Conservation (phyloP, 2,329 filamentous ascomycete species). For the Colletotrichum falcatum region DNA sequence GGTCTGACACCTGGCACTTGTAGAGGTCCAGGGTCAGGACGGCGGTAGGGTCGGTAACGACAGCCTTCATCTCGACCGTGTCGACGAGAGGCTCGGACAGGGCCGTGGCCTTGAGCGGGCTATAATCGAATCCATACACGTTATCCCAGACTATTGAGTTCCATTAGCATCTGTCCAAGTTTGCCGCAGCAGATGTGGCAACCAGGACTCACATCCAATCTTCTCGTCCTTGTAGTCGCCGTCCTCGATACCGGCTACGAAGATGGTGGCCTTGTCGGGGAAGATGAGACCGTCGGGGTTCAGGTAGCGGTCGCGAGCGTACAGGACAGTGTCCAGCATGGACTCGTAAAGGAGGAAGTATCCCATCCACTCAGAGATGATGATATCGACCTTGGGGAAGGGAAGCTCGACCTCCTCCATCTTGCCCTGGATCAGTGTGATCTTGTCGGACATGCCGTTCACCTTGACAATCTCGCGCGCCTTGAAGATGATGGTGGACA, state of each 20-base stretch:
- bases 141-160: constrained; percentile 93
- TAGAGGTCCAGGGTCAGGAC: constrained; percentile 94
- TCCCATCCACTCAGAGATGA: constrained; percentile 99
- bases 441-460: constrained; percentile 95
- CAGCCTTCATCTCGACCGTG: constrained; percentile 96
- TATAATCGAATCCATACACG: constrained; percentile 98
- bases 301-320: constrained; percentile 94
- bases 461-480: constrained; percentile 92
- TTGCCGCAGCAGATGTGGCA: background rate
- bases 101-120: constrained; percentile 91
- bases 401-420: constrained; percentile 98
- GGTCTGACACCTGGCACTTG: constrained; percentile 84
- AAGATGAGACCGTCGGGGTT: constrained; percentile 91
- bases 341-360: constrained; percentile 99
- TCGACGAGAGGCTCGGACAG: constrained; percentile 97
- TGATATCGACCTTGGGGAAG: constrained; percentile 97
- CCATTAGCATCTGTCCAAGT: background rate
- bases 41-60: constrained; percentile 89
- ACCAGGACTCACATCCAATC: constrained; percentile 86
- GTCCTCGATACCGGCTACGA: constrained; percentile 96
- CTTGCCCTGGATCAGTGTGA: constrained; percentile 97
- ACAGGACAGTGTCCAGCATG: constrained; percentile 98
- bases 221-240: constrained; percentile 99
- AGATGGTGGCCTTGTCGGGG: constrained; percentile 98
- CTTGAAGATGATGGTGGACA: constrained; percentile 99